Evolutionary conservation across 176 grass and related monocot species (phyloP).

Genomic region (Tillandsia fasciculata): DNA sequence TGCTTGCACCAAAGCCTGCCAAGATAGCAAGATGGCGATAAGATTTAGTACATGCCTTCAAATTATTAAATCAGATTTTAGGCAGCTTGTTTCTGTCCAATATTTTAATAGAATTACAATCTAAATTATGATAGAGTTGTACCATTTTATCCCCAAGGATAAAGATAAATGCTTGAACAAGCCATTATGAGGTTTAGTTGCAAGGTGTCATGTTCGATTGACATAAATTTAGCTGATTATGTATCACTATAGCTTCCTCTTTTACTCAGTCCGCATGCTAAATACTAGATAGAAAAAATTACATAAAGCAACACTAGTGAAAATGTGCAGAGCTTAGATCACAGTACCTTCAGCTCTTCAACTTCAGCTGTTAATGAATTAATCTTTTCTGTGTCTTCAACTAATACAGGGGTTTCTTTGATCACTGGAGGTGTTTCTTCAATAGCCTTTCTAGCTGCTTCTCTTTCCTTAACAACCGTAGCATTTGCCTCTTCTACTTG

Average conservation of each 20-base stretch:
- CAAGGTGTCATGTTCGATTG: no score
- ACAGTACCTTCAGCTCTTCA: slow-evolving; percentile 63
- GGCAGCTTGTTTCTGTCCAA: neutral
- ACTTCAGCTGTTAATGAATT: slow-evolving; percentile 65
- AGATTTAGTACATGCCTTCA: neutral
- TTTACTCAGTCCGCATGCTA: neutral
- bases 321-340: slow-evolving; percentile 13
- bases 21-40: slow-evolving; percentile 17
- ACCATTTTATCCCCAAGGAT: no score
- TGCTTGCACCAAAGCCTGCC: slow-evolving; percentile 44
- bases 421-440: slow-evolving; percentile 94
- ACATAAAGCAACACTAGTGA: neutral
- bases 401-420: slow-evolving; percentile 76
- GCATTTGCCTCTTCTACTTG: slow-evolving; percentile 80
- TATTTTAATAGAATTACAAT: neutral
- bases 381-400: slow-evolving; percentile 81
- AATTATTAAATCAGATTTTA: neutral
- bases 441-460: slow-evolving; percentile 90
- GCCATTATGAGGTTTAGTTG: no score
- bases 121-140: no score
- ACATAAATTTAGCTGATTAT: neutral
- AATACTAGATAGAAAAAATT: neutral
- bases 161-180: no score
- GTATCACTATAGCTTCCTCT: neutral
- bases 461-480: slow-evolving; percentile 64